Evolutionary conservation across 371 early-diverging fungal genomes (phyloP), one percentile per base, ranked within the genome.

Genomic region (Apophysomyces elegans): DNA sequence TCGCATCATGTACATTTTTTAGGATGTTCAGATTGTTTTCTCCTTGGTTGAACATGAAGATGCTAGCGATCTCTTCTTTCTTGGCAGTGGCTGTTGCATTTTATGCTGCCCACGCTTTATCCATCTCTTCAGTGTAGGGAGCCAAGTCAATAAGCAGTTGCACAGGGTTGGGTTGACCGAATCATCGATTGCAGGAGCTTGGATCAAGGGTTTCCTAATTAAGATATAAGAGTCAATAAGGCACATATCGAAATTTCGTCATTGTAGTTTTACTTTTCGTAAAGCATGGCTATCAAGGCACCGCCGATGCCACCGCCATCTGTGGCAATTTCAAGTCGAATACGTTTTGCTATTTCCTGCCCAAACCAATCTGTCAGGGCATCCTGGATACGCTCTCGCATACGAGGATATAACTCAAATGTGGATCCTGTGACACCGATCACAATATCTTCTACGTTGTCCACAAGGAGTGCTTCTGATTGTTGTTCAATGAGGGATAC

Each of bases 291-390:
- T 66, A 76, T 72, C 7, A 83, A 60, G 5, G 80, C 83, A 63
- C 77, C 78, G 56, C 80, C 80, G 41, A 83, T 77, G 62, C 76
- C 76, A 18, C 79, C 78, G 63, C 83, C 83, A 32, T 82, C 83
- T 26, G 64, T 68, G 37, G 83, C 78, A n/a, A 79, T 43, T 67
- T 77, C 79, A 2, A 82, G 50, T 7, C 62, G 67, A 32, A 82
- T 71, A 13, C 78, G 66, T 11, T 64, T 54, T 4, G 72, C 61
- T 16, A 75, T 35, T 12, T 68, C 61, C 8, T 61, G 36, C 4
- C 75, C 79, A 61, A 79, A 82, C 79, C 77, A 77, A 9, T 63
- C 54, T 4, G 47, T n/a, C 4, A 82, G 70, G 12, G 79, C 70
- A 26, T 64, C 18, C 8, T 68, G 64, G 4, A 82, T 67, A 39